phyloP scores from a whole-genome alignment of 2,329 filamentous ascomycete genomes.

The Cercospora canescens region DNA sequence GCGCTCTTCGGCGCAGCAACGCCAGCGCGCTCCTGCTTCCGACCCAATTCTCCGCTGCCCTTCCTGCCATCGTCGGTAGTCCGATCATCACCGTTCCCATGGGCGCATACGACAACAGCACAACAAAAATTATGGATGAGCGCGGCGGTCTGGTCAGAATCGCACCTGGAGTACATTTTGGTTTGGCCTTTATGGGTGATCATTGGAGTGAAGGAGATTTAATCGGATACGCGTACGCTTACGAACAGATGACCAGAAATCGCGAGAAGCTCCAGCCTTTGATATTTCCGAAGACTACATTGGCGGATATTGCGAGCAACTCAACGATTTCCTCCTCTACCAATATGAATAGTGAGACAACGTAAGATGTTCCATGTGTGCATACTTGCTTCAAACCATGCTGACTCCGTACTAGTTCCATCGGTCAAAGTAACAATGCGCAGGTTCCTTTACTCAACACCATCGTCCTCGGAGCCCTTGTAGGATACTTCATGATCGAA shows the following conservation, averaged over 20 bases:
- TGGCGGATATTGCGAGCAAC: neutral
- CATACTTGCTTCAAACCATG: neutral
- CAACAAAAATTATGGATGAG: neutral
- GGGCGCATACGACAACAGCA: slow-evolving; percentile 5
- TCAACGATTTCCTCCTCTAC: neutral
- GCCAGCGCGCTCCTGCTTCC: slow-evolving; percentile 6
- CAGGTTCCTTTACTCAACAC: neutral
- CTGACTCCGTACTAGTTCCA: neutral
- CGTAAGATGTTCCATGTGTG: neutral
- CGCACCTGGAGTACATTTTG: slow-evolving; percentile 5
- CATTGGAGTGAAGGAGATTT: slow-evolving; percentile 9
- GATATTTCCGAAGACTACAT: neutral
- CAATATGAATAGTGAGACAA: neutral
- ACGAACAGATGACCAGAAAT: slow-evolving; percentile 7
- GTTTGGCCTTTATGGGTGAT: slow-evolving; percentile 4
- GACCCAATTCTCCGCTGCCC: neutral
- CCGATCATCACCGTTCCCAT: slow-evolving; percentile 7
- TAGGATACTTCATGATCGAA: neutral
- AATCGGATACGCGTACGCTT: slow-evolving; percentile 8
- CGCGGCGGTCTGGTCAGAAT: neutral
- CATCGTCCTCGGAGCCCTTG: neutral
- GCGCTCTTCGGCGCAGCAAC: slow-evolving; percentile 7
- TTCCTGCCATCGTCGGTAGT: slow-evolving; percentile 5
- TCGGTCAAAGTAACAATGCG: neutral
- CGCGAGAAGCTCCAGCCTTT: neutral